Base-by-base conservation (phyloP, 106 monocot species). In the Chionographis japonica region DNA sequence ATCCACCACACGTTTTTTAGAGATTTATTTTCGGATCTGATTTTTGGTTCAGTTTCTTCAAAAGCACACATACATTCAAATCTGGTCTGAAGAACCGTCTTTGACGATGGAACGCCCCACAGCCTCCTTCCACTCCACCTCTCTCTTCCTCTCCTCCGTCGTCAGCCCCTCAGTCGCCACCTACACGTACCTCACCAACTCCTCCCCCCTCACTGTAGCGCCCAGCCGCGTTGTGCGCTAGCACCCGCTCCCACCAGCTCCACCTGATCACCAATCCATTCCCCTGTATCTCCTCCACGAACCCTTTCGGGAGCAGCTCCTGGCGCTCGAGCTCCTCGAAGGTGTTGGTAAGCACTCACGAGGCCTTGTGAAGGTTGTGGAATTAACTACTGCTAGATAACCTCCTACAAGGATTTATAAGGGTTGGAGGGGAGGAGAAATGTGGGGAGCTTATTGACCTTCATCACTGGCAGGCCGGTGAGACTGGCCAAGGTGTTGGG, bases 241-340 rank as follows among this genome's bases (percentile, higher is more conserved):
- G 61, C 4, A 90, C 94, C 5, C 12, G 37, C 52, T 87, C 82
- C 41, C 90, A 87, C 3, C 79, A 82, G 64, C 84, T 81, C 90
- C 90, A 90, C 19, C 37, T 58, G 12, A 90, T 79, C 15, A 94
- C 74, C 69, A 78, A 14, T 12, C 86, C 89, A 16, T 61, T 50
- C 27, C 16, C 75, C 4, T 62, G 52, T 2, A 46, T 39, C 6
- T 58, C 83, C 49, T 86, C 77, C 16, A 74, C 66, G 77, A 86
- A 93, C 6, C 78, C 79, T 12, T 74, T 65, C 7, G 88, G 89
- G 12, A 93, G 74, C 1, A 77, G 18, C 6, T 35, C 42, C 18
- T 51, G 52, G 16, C 13, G 12, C 53, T 90, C 86, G 17, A 85
- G 70, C 62, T 74, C 65, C 39, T 83, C 78, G 56, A 78, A 84